phyloP scores from a whole-genome alignment of 176 grass and related monocot genomes.

The Lolium multiflorum region DNA sequence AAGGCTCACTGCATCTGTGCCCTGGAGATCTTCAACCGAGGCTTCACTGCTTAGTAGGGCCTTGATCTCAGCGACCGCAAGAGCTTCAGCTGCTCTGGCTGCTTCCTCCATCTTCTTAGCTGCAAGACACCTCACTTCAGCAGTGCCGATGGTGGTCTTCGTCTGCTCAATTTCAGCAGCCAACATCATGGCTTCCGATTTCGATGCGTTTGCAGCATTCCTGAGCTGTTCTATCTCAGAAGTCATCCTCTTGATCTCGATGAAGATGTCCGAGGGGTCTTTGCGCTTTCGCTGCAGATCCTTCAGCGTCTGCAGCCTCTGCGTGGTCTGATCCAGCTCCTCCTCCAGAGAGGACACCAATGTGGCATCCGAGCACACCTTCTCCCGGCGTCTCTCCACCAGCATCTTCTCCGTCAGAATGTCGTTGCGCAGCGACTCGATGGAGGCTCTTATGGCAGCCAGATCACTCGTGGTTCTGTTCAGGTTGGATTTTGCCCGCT shows the following conservation, averaged over 20 bases:
- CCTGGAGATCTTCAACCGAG: conserved; percentile 41
- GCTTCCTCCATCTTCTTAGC: conserved; percentile 86
- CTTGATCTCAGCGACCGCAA: conserved; percentile 79
- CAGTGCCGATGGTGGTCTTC: conserved; percentile 70
- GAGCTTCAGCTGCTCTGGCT: conserved; percentile 73
- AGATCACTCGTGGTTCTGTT: conserved; percentile 66
- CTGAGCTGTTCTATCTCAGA: conserved; percentile 70
- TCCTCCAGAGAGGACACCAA: conserved; percentile 62
- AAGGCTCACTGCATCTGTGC: conserved; percentile 45
- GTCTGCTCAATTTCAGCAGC: conserved; percentile 72
- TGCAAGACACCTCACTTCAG: conserved; percentile 67
- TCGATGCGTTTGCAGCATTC: conserved; percentile 48
- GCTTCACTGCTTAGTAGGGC: conserved; percentile 62
- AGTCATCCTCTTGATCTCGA: conserved; percentile 71
- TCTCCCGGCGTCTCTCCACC: conserved; percentile 56
- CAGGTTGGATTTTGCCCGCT: conserved; percentile 67
- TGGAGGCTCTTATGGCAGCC: conserved; percentile 51
- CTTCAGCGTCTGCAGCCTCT: conserved; percentile 55
- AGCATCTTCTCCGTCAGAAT: conserved; percentile 68
- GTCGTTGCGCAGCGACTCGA: conserved; percentile 51
- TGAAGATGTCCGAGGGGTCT: conserved; percentile 44
- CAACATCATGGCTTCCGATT: conserved; percentile 60
- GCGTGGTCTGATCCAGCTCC: conserved; percentile 53
- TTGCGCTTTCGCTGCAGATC: conserved; percentile 44
- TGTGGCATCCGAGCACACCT: conserved; percentile 50